Evolutionary conservation across 495 filamentous ascomycete species (phyloP).

Genomic region (Sabuloglossum arenarium): DNA sequence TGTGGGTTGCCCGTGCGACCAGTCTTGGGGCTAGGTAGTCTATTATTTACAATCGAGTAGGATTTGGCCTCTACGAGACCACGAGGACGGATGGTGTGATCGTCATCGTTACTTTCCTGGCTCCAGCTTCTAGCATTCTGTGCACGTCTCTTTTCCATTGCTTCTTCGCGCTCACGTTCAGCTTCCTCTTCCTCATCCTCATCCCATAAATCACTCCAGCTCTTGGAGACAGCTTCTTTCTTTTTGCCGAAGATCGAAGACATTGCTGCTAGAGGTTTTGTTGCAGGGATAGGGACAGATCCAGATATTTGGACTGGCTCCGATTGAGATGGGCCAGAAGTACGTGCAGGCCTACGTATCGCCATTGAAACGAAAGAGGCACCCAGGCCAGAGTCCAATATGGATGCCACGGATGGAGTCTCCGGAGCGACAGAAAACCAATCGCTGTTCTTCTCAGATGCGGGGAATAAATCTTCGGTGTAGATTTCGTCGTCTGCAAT

Average conservation of each 20-base stretch:
- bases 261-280: conserved; percentile 35
- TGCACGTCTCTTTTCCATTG: conserved; percentile 40
- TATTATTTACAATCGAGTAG: conserved; percentile 28
- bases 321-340: neutral
- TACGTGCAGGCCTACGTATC: conserved; percentile 21
- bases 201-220: conserved; percentile 93
- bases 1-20: conserved; percentile 4
- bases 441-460: conserved; percentile 37
- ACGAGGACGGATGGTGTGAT: conserved; percentile 18
- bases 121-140: conserved; percentile 67
- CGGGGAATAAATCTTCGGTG: conserved; percentile 75
- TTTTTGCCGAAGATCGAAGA: conserved; percentile 61
- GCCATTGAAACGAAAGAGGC: conserved; percentile 34
- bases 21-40: conserved; percentile 9
- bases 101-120: conserved; percentile 39
- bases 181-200: conserved; percentile 59
- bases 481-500: conserved; percentile 65
- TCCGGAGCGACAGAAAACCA: conserved; percentile 13
- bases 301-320: neutral
- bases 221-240: conserved; percentile 65
- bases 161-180: conserved; percentile 29
- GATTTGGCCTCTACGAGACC: conserved; percentile 27
- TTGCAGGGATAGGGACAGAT: conserved; percentile 18
- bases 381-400: conserved; percentile 17
- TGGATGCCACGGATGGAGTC: neutral